These are phyloP conservation scores for Penicillium sp. DNA, from an alignment of 2,329 filamentous ascomycete genomes.

Conservation along the genomic window DNA sequence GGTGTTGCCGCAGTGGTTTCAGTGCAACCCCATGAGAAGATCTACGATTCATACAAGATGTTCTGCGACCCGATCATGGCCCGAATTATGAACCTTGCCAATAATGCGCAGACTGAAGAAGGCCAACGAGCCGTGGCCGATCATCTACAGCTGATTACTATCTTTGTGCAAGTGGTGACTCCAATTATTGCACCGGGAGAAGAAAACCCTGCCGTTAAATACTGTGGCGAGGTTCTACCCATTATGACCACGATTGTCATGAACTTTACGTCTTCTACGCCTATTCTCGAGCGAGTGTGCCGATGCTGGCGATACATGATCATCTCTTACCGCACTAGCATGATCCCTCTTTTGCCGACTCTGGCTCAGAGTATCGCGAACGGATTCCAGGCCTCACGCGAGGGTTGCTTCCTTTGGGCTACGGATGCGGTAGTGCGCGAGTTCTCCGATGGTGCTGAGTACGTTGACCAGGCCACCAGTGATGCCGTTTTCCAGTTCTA, in stretches of 20 bases:
- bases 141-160: slow-evolving; percentile 86
- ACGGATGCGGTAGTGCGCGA: slow-evolving; percentile 92
- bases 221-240: slow-evolving; percentile 92
- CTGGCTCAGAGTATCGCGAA: slow-evolving; percentile 85
- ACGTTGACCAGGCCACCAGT: slow-evolving; percentile 77
- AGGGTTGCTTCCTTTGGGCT: slow-evolving; percentile 98
- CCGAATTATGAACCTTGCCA: slow-evolving; percentile 81
- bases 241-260: slow-evolving; percentile 83
- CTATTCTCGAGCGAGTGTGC: slow-evolving; percentile 90
- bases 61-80: slow-evolving; percentile 90
- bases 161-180: slow-evolving; percentile 76
- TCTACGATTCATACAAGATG: slow-evolving; percentile 82
- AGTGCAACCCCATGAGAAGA: slow-evolving; percentile 75
- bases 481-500: slow-evolving; percentile 92
- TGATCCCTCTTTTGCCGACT: slow-evolving; percentile 76
- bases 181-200: slow-evolving; percentile 71
- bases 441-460: slow-evolving; percentile 86
- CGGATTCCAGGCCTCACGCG: slow-evolving; percentile 80
- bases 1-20: slow-evolving; percentile 90
- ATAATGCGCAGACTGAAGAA: slow-evolving; percentile 77
- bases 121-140: slow-evolving; percentile 89
- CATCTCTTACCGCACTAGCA: slow-evolving; percentile 87
- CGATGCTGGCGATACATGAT: slow-evolving; percentile 97
- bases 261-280: slow-evolving; percentile 79
- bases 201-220: slow-evolving; percentile 88